A percentile compares a stretch with the other conserved stretches of the same genome.
phyloP scores from a whole-genome alignment of 208 protist genomes.

The Acanthamoeba divionensis region DNA sequence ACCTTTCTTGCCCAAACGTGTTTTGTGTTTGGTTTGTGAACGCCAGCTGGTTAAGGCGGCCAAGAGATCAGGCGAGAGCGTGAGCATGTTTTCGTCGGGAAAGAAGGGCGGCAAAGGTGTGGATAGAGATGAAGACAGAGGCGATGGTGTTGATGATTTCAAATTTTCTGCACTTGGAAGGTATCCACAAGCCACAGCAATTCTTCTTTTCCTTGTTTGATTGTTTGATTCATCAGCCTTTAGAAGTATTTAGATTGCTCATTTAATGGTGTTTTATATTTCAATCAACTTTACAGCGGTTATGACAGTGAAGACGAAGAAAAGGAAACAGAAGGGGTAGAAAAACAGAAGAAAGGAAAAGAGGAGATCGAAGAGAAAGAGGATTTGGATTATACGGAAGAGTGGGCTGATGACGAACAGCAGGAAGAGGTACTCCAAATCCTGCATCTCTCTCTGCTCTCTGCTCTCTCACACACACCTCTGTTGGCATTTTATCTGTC shows the following conservation, averaged over 20 bases:
- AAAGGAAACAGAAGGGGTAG: neutral
- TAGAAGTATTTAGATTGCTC: neutral
- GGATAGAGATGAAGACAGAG: neutral
- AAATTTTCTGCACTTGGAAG: neutral
- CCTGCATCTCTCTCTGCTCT: too few relatives aligned
- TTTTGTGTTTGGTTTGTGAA: too few relatives aligned
- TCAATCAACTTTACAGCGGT: neutral
- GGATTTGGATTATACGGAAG: slow-evolving; percentile 19
- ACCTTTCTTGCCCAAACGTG: too few relatives aligned
- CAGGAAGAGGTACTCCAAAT: neutral
- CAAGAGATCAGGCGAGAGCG: too few relatives aligned
- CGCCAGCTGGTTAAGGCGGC: too few relatives aligned
- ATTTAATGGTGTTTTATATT: neutral
- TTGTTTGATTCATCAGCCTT: neutral
- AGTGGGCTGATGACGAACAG: slow-evolving; percentile 1
- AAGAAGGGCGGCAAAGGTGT: neutral
- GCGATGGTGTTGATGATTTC: neutral
- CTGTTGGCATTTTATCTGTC: too few relatives aligned
- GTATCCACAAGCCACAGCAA: neutral
- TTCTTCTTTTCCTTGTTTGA: too few relatives aligned
- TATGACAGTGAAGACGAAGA: slow-evolving; percentile 14
- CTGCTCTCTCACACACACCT: too few relatives aligned
- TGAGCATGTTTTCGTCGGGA: neutral
- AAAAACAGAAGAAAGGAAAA: neutral
- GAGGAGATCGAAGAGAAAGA: slow-evolving; percentile 7